Percentiles rank a stretch among this genome's conserved stretches.
Conservation (phyloP, 305 asterid species). For the Solanum hybrid region DNA sequence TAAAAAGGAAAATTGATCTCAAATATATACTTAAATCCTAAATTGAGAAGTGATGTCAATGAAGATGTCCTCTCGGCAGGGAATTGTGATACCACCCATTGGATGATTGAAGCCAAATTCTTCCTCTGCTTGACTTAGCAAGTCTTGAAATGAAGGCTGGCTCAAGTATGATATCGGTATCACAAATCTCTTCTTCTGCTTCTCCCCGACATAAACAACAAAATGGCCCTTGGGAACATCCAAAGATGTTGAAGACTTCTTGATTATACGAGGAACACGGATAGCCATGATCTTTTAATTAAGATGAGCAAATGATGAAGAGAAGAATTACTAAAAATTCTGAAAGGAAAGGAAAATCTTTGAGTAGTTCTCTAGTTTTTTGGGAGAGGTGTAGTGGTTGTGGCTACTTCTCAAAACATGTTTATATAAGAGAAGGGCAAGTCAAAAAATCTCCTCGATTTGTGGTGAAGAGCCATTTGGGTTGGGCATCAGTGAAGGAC, state of each 20-base stretch:
- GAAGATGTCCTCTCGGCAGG: slow-evolving; percentile 64
- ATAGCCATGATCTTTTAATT: neutral
- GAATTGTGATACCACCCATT: slow-evolving; percentile 15
- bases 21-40: slow-evolving; percentile 3
- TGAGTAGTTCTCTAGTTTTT: neutral
- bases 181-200: too few relatives aligned
- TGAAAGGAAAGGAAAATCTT: neutral
- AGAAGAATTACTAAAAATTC: neutral
- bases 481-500: neutral
- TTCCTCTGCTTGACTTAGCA: neutral
- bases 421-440: neutral
- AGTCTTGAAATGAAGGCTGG: too few relatives aligned
- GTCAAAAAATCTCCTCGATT: neutral
- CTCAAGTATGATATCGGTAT: too few relatives aligned
- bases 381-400: neutral
- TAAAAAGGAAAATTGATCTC: neutral
- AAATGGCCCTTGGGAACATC: too few relatives aligned
- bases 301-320: neutral
- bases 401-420: neutral
- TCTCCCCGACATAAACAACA: too few relatives aligned
- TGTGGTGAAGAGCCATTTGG: neutral
- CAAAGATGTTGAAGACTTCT: too few relatives aligned
- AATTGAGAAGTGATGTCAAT: slow-evolving; percentile 60
- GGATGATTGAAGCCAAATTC: slow-evolving; percentile 8
- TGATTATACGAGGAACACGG: too few relatives aligned